Conservation (phyloP, 129 eudicot genomes). For the Gnaphalium uliginosum region DNA sequence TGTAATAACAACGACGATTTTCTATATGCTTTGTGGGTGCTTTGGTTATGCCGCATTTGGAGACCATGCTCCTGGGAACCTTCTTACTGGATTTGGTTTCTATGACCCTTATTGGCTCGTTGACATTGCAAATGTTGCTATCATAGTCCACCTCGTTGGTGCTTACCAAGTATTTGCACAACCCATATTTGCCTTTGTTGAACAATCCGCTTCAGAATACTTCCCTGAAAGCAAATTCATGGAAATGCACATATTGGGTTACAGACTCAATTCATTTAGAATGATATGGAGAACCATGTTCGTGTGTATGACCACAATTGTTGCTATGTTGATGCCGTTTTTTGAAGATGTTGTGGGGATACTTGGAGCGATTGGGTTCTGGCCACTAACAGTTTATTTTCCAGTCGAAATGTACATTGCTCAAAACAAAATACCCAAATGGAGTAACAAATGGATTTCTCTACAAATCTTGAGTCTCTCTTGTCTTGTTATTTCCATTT, state of each 20-base stretch:
- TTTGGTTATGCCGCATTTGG: constrained; percentile 72
- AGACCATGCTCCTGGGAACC: constrained; percentile 69
- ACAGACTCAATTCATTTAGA: constrained; percentile 45
- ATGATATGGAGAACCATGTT: constrained; percentile 55
- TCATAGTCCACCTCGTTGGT: constrained; percentile 67
- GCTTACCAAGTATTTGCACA: constrained; percentile 75
- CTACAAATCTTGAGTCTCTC: constrained; percentile 42
- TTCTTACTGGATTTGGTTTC: constrained; percentile 69
- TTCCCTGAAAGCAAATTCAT: constrained; percentile 50
- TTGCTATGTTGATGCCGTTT: constrained; percentile 66
- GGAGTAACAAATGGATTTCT: constrained; percentile 58
- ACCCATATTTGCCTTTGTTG: constrained; percentile 59
- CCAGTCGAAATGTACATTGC: constrained; percentile 67
- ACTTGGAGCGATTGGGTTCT: constrained; percentile 63
- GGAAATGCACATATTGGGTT: constrained; percentile 37
- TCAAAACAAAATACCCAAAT: constrained; percentile 49
- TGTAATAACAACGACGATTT: constrained; percentile 45
- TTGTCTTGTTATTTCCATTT: constrained; percentile 53
- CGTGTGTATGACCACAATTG: constrained; percentile 48
- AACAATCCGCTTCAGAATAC: constrained; percentile 33
- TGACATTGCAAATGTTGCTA: constrained; percentile 67
- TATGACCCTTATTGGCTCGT: constrained; percentile 65
- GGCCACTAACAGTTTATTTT: constrained; percentile 68
- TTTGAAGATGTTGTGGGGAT: constrained; percentile 71
- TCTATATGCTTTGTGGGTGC: constrained; percentile 75